Evolutionary conservation across 768 basidiomycete genomes (phyloP).

Genomic region (Lactarius trivialis): DNA sequence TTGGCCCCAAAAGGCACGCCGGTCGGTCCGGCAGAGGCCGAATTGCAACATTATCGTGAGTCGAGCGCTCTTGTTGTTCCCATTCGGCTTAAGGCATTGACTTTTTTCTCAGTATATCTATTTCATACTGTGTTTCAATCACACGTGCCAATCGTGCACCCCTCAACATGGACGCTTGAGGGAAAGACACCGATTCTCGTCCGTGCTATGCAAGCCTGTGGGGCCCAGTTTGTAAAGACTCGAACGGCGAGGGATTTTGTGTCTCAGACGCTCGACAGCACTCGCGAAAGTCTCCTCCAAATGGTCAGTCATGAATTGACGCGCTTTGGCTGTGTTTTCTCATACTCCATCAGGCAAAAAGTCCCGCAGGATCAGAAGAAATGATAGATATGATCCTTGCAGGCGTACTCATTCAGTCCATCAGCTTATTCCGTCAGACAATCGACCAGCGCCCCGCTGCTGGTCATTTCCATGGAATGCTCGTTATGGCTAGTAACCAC

Average conservation of each 20-base stretch:
- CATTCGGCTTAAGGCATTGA: slow-evolving; percentile 8
- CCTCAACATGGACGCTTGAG: slow-evolving; percentile 41
- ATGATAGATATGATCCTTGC: slow-evolving; percentile 35
- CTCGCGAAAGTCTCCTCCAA: slow-evolving; percentile 39
- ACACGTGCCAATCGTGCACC: slow-evolving; percentile 49
- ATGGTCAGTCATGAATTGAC: slow-evolving; percentile 39
- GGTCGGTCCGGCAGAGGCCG: slow-evolving; percentile 19
- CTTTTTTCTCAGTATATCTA: slow-evolving; percentile 35
- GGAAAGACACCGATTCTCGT: slow-evolving; percentile 42
- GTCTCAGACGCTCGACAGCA: slow-evolving; percentile 35
- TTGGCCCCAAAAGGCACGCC: slow-evolving; percentile 5
- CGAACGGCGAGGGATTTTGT: slow-evolving; percentile 40
- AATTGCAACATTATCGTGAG: slow-evolving; percentile 44
- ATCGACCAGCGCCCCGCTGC: slow-evolving; percentile 38
- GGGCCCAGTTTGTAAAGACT: slow-evolving; percentile 45
- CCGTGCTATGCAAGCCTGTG: slow-evolving; percentile 48
- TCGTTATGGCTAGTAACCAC: slow-evolving; percentile 40
- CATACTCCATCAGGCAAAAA: slow-evolving; percentile 15
- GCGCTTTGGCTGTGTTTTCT: background rate
- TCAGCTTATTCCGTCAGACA: slow-evolving; percentile 43
- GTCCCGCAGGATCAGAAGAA: slow-evolving; percentile 14
- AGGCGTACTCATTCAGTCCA: slow-evolving; percentile 43
- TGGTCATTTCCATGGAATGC: slow-evolving; percentile 45
- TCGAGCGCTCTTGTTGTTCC: slow-evolving; percentile 28
- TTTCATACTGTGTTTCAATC: slow-evolving; percentile 45